Evolutionary conservation across 345 rosid species (phyloP), one percentile per base, ranked within the genome.

Genomic region (Excoecaria agallocha): DNA sequence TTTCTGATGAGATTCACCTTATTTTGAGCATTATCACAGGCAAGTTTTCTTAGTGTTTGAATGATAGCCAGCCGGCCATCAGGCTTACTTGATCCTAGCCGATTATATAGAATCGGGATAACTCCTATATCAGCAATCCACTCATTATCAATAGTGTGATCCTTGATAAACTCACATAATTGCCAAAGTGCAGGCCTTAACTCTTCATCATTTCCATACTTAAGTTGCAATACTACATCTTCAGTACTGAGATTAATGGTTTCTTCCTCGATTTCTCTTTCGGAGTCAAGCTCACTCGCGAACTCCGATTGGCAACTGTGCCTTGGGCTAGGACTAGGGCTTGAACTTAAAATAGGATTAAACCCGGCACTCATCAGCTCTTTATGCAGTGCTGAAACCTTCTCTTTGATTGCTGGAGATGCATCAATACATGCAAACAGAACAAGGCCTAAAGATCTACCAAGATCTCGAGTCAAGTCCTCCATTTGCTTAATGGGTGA

Each of bases 371-470:
- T 82, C 92, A 90, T 88, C 84, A 90, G 72, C 61, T 86, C 90
- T 72, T 79, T 80, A 59, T 86, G 90, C 71, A 90, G 70, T 49
- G 75, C 66, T 45, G 79, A 68, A 41, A 87, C 82, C 79, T 67
- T 82, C 54, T 68, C 86, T 64, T 85, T 87, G 59, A 85, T 50
- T 57, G 84, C 87, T 7, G 76, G 39, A 39, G 85, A 79, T 51
- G 85, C 70, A 57, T 82, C 87, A 77, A 68, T 59, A 22, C 84
- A 64, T 25, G 91, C 85, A 68, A 88, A 88, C n/a, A 90, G 80
- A 69, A 90, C 81, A 63, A 90, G 92, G 64, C 89, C 95, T 69
- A 90, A 56, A 20, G 95, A 90, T 75, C 95, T 80, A 56, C 95
- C 92, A 68, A 88, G 86, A 77, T 84, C 91, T 55, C 72, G 87